Base-by-base conservation (phyloP, 2,329 filamentous ascomycete genomes). In the Septoria petroselini region DNA sequence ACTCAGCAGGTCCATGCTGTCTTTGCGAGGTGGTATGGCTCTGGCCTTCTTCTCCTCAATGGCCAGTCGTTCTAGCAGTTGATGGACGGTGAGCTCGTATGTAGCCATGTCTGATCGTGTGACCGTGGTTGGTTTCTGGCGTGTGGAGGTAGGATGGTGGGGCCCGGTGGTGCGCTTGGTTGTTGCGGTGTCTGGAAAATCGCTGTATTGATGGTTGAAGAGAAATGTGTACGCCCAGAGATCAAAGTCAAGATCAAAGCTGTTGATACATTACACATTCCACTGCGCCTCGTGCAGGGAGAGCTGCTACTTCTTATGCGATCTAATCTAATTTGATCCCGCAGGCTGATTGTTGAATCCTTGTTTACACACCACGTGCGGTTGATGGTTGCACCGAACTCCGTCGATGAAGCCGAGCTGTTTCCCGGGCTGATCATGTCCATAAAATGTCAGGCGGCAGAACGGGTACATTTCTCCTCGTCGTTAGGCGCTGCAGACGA, bases 61-160 rank as follows among this genome's bases (percentile, higher is more conserved):
- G 3, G 57, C 48, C 18, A 59, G 48, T 18, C 57, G 52, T 11
- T 47, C 39, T 21, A 59, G 46, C 40, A 59, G 54, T 40, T 57
- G 48, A 41, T 59, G 54, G 31, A 57, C 46, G 17, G 54, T 57
- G 38, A 59, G 52, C 21, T 57, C 48, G 46, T 59, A 59, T 44
- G 54, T 57, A 4, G 57, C 50, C 57, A 59, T 59, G 29, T n/a
- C n/a, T 52, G 41, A 9, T 23, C 8, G 7, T 38, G 25, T 7
- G 3, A 15, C 3, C 33, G 38, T 43, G 15, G 21, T 30, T 42
- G 30, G 6, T 12, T 5, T 4, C 12, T 33, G 14, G 30, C 11
- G 11, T 6, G 21, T 14, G 7, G n/a, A 12, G 21, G 7, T 49
- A 37, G 49, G 37, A 33, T 48, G 42, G 35, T 21, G 35, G 35